Evolutionary conservation across 441 rosid species (phyloP), one percentile per base, ranked within the genome.

Genomic region (Biscutella laevigata): DNA sequence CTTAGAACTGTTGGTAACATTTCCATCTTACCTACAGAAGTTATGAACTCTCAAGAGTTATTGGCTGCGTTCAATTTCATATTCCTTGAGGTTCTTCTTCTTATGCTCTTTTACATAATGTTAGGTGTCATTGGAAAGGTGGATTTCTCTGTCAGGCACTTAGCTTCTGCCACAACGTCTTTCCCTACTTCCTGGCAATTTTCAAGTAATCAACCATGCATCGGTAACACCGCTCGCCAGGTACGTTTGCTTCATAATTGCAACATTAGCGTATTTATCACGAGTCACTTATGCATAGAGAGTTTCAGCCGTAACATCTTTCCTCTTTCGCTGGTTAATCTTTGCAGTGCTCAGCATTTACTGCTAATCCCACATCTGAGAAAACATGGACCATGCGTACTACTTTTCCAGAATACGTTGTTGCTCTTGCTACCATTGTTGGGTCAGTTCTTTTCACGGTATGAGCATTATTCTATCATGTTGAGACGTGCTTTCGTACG

Each of bases 401-500:
- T 39, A 88, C 95, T 14, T 92, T 92, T 64, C 99, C 97, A 24
- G 99, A 92, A 74, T 92, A 92, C 56, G 83, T 92, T 66, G 99
- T 92, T 65, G 99, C 99, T 69, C 92, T 92, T 56, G 95, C 99
- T 30, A 88, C 99, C 15, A 80, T 92, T 60, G 92, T 82, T 68
- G 99, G 99, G 66, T 92, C 99, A 30, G 97, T 92, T 41, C 99
- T 92, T 64, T 92, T 92, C 64, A 61, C 95, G 79, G 95, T 88
- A 82, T 59, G 73, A 47, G 2, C 50, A 59, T 61, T 59, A 8
- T 45, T 69, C 26, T 63, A 19, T 55, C 44, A 30, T 35, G 39
- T 59, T 43, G 44, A 28, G 14, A 37, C 15, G 25, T 56, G 59
- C n/a, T 14, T 14, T 33, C 8, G 9, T 40, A 35, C 25, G 13